Conservation (phyloP, 306 rosid genomes). For the Begonia fuchsioides region DNA sequence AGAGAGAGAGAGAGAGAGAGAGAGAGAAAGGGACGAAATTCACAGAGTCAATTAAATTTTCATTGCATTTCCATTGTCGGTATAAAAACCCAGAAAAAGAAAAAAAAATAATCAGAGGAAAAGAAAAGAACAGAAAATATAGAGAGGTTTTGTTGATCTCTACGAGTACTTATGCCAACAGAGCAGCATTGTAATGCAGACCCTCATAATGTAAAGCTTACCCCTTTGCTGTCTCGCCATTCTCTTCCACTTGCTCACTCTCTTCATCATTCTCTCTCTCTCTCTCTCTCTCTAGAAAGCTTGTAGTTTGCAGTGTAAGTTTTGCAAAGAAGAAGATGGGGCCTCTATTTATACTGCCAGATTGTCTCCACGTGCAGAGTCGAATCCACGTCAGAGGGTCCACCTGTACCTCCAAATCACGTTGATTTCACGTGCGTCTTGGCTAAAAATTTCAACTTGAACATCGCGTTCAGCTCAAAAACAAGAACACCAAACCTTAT, state of each 20-base stretch:
- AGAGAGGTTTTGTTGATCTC: not conserved
- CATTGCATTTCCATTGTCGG: no score
- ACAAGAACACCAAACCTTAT: conserved; percentile 1
- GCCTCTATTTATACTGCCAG: not conserved
- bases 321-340: not conserved
- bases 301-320: no score
- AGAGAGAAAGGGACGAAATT: no score
- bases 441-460: conserved; percentile 14
- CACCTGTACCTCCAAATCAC: conserved; percentile 23
- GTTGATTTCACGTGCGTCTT: conserved; percentile 28
- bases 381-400: conserved; percentile 22
- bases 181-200: conserved; percentile 70
- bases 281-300: not conserved
- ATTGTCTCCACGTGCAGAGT: conserved; percentile 9
- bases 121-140: no score
- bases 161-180: conserved; percentile 51
- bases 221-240: conserved; percentile 60
- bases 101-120: not conserved
- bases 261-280: conserved; percentile 23
- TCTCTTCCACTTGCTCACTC: conserved; percentile 56
- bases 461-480: conserved; percentile 15
- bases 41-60: no score
- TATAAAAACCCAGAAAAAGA: not conserved
- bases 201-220: conserved; percentile 57
- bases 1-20: no score